Evolutionary conservation across 75 land plant genomes (phyloP).

Genomic region (Selaginella tamariscina): DNA sequence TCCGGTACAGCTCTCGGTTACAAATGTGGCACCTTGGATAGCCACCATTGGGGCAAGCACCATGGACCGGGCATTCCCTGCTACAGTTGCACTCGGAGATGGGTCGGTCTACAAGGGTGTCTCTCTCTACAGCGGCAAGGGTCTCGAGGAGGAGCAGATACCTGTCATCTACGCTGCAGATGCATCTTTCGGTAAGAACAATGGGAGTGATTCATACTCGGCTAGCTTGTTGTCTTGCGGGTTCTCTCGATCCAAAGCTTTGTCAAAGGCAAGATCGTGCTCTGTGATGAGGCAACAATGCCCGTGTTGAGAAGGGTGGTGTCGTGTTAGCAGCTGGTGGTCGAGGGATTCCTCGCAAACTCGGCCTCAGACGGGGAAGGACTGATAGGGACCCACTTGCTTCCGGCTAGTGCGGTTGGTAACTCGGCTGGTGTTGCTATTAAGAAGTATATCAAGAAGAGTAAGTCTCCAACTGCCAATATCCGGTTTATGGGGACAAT

Average conservation of each 20-base stretch:
- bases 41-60: conserved; percentile 68
- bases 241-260: conserved; percentile 65
- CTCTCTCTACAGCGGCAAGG: conserved; percentile 42
- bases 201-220: not conserved
- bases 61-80: conserved; percentile 69
- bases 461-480: conserved; percentile 20
- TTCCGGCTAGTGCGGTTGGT: not conserved
- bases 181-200: conserved; percentile 7
- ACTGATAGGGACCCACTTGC: conserved; percentile 8
- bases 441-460: not conserved
- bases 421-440: not conserved
- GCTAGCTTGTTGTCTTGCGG: conserved; percentile 12
- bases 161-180: conserved; percentile 28
- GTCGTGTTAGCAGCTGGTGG: not conserved
- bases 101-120: conserved; percentile 43
- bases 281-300: conserved; percentile 34
- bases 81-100: conserved; percentile 41
- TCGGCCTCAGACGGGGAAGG: not conserved
- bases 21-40: conserved; percentile 75
- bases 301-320: conserved; percentile 36
- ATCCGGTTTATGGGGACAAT: conserved; percentile 34
- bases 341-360: conserved; percentile 1
- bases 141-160: conserved; percentile 14
- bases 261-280: conserved; percentile 23
- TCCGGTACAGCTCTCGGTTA: conserved; percentile 35